These are phyloP conservation scores for Pyrus hybrid DNA, from an alignment of 331 rosid genomes.

Conservation along the genomic window DNA sequence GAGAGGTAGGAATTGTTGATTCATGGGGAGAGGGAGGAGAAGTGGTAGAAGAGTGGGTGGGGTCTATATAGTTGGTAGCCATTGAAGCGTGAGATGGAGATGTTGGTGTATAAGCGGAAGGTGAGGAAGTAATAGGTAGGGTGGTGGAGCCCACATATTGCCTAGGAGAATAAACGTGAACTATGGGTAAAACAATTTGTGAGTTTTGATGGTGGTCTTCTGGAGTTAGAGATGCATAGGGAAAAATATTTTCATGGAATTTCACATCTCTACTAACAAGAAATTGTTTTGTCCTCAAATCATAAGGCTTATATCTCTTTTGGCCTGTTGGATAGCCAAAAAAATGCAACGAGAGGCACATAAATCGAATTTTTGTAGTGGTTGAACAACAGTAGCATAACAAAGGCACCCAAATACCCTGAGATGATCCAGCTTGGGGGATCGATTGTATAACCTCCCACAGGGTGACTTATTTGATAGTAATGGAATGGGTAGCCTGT, in stretches of 20 bases:
- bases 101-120: too few species aligned
- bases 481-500: neutral
- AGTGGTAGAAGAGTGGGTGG: neutral
- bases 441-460: neutral
- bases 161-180: neutral
- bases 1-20: neutral
- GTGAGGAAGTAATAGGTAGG: too few species aligned
- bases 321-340: neutral
- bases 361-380: too few species aligned
- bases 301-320: neutral
- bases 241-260: neutral
- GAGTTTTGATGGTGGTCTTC: neutral
- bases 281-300: neutral
- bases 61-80: neutral
- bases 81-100: too few species aligned
- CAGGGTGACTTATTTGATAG: neutral
- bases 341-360: too few species aligned
- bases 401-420: neutral
- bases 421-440: neutral
- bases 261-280: neutral
- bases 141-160: neutral
- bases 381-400: neutral
- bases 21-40: neutral
- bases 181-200: neutral
- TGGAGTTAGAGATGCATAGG: too few species aligned